Conservation (phyloP, 768 basidiomycete species). For the Mycena kentingensis region DNA sequence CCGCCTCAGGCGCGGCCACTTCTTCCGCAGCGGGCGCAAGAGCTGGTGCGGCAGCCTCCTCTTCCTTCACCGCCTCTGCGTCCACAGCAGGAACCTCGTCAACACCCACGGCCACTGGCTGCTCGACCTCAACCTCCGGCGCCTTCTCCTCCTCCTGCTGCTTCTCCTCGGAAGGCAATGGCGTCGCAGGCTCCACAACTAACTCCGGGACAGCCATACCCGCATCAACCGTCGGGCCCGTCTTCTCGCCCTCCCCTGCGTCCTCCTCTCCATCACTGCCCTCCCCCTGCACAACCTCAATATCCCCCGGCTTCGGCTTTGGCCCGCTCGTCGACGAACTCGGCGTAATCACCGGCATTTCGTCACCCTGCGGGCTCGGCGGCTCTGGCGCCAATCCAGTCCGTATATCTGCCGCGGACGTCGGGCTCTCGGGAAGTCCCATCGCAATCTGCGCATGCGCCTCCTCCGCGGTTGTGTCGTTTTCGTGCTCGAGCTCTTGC, state of each 20-base stretch:
- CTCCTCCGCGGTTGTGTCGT: background rate
- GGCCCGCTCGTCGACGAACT: constrained; percentile 13
- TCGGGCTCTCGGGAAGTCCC: constrained; percentile 6
- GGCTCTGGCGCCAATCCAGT: constrained; percentile 4
- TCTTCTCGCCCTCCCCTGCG: background rate
- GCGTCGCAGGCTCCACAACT: too few relatives aligned
- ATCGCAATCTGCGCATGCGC: background rate
- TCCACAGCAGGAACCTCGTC: background rate
- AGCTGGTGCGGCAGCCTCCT: background rate
- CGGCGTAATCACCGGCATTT: constrained; percentile 6
- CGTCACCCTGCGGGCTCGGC: background rate
- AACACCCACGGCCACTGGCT: background rate
- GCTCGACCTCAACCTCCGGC: background rate
- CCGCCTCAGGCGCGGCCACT: too few relatives aligned
- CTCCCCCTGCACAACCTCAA: background rate
- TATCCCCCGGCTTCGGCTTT: background rate
- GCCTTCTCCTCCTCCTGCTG: background rate
- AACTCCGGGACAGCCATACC: too few relatives aligned
- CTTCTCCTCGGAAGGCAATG: constrained; percentile 7
- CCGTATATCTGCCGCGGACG: constrained; percentile 2
- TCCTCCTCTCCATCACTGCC: background rate
- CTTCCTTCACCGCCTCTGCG: background rate
- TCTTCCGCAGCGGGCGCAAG: background rate
- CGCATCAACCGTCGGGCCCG: too few relatives aligned
- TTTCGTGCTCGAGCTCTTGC: background rate